Conservation (phyloP, 768 basidiomycete genomes). For the Kwoniella heveanensis region DNA sequence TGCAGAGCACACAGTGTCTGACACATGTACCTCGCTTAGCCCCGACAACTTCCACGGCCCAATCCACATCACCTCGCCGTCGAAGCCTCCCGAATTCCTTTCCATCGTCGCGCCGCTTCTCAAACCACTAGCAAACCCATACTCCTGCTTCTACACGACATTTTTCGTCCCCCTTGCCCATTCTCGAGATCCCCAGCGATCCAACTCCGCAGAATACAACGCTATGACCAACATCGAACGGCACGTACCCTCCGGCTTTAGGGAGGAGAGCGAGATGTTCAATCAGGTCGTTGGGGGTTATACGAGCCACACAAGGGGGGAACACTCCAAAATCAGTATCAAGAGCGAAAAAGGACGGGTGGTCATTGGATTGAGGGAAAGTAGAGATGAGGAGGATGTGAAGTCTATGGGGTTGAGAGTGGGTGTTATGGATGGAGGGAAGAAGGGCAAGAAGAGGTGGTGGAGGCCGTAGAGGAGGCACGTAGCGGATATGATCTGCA, state of each 20-base stretch:
- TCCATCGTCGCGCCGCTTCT: constrained; percentile 29
- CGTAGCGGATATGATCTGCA: too few relatives aligned
- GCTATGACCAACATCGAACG: constrained; percentile 17
- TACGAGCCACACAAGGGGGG: constrained; percentile 25
- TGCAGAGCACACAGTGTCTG: too few relatives aligned
- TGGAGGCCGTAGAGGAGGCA: constrained; percentile 18
- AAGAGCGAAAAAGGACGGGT: constrained; percentile 34
- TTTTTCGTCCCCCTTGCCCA: constrained; percentile 31
- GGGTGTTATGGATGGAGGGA: constrained; percentile 29
- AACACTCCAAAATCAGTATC: constrained; percentile 39
- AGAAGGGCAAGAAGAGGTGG: constrained; percentile 44
- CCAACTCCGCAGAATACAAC: constrained; percentile 24
- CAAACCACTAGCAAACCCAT: constrained; percentile 38
- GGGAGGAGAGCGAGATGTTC: constrained; percentile 31
- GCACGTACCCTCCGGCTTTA: constrained; percentile 29
- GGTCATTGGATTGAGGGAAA: constrained; percentile 42
- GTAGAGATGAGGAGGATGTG: constrained; percentile 36
- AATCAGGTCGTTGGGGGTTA: constrained; percentile 38
- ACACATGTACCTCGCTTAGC: too few relatives aligned
- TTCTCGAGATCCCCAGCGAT: constrained; percentile 6
- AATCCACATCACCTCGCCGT: constrained; percentile 38
- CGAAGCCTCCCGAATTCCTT: constrained; percentile 29
- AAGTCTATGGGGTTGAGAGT: constrained; percentile 38
- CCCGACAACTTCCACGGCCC: constrained; percentile 41
- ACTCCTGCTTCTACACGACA: constrained; percentile 40